These are phyloP conservation scores for Schizonepeta tenuifolia DNA, from an alignment of 257 asterid genomes.

Conservation along the genomic window DNA sequence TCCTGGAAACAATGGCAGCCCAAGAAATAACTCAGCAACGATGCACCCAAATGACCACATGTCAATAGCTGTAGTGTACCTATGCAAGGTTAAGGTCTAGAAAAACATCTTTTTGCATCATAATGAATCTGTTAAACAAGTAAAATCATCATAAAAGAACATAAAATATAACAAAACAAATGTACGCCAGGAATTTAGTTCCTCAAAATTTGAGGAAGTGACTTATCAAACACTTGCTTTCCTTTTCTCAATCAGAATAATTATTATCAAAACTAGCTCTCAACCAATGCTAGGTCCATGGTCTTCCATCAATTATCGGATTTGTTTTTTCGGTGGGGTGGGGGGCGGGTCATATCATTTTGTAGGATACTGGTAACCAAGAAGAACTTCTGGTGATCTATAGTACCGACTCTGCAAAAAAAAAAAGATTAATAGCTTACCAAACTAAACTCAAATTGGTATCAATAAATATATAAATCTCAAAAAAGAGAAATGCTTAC, in stretches of 20 bases:
- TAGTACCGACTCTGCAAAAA: constrained; percentile 93
- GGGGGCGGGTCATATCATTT: constrained; percentile 21
- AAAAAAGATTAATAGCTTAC: constrained; percentile 34
- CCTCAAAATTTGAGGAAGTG: constrained; percentile 20
- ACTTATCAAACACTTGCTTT: constrained; percentile 23
- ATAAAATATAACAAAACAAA: constrained; percentile 2
- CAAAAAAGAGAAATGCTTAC: constrained; percentile 41
- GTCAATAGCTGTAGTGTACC: constrained; percentile 95
- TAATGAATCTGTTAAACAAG: constrained; percentile 17
- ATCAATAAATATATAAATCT: constrained; percentile 27
- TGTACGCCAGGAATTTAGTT: constrained; percentile 14
- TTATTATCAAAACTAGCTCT: constrained; percentile 18
- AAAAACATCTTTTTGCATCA: constrained; percentile 35
- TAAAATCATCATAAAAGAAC: not conserved
- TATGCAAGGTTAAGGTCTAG: constrained; percentile 64
- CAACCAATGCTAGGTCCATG: constrained; percentile 18
- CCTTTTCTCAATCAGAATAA: constrained; percentile 12
- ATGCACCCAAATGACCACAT: constrained; percentile 99
- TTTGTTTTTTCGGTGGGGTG: not conserved
- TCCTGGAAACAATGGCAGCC: constrained; percentile 98
- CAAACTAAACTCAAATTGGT: constrained; percentile 28
- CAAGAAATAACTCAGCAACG: constrained; percentile 92
- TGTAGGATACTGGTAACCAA: constrained; percentile 97
- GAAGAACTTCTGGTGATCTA: constrained; percentile 98
- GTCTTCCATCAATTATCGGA: not conserved